Base-by-base conservation (phyloP, 139 green algal genomes). In the Coelastrella sp. region DNA sequence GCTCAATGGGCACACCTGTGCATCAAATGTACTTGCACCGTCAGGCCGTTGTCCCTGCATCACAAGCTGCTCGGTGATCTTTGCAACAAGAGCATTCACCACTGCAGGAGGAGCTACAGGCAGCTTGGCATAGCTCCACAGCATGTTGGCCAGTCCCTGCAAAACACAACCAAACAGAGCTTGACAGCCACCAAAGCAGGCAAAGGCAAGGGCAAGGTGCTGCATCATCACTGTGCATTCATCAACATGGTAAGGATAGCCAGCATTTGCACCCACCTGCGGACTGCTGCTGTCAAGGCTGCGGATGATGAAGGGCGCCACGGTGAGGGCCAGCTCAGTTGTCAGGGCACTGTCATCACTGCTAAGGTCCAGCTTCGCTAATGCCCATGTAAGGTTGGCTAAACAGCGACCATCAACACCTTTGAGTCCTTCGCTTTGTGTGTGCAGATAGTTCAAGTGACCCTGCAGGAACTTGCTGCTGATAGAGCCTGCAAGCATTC, bases 71-170 rank as follows among this genome's bases (percentile, higher is more conserved):
- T 91, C 84, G 4, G 93, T 93, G 89, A 95, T 95, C 75, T 93
- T 90, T 14, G 20, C 25, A 70, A 93, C 86, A 76, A 95, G 89
- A n/a, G 82, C 82, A 20, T 60, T 91, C 17, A 92, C 80, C 22
- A 93, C 92, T 49, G 87, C 76, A 7, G 92, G 59, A 7, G 89
- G 90, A 14, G 92, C 89, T 58, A 90, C 90, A 14, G 90, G 73
- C 91, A 95, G 92, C 90, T 95, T 95, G 57, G 91, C 92, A 59
- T 94, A 94, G 4, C 89, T 87, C 93, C 93, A 95, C 58, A 95
- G 88, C 78, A 95, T 91, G 87, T 95, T 95, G 19, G 93, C 93
- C 15, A 95, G 75, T 68, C 93, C 93, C 93, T 95, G 90, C 74
- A 80, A 11, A 12, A 78, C 70, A 24, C 70, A 24, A 9, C 70